Conservation (phyloP, 768 basidiomycete genomes). For the Heimioporus sp. region DNA sequence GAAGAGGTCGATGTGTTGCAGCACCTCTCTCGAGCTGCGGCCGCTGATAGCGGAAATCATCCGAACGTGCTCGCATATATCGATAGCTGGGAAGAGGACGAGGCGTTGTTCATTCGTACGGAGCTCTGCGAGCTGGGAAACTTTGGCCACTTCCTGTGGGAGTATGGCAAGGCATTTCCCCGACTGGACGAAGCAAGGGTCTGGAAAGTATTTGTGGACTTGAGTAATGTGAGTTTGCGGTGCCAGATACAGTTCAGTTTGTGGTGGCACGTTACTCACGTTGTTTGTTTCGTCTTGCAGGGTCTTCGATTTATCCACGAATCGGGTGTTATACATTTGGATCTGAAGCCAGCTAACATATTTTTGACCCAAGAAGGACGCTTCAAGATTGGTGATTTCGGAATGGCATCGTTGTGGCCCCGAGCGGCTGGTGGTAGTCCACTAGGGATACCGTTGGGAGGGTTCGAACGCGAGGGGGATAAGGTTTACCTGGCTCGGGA, state of each 20-base stretch:
- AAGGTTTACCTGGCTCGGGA: conserved; percentile 97
- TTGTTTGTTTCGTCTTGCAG: conserved; percentile 36
- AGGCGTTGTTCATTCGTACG: conserved; percentile 87
- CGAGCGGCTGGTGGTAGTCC: conserved; percentile 41
- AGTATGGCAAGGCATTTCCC: conserved; percentile 83
- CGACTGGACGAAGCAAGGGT: conserved; percentile 87
- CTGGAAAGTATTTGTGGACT: conserved; percentile 93
- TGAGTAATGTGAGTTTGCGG: conserved; percentile 70
- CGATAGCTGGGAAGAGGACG: conserved; percentile 95
- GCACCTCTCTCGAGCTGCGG: conserved; percentile 53
- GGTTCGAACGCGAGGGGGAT: conserved; percentile 96
- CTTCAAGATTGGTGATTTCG: conserved; percentile 98
- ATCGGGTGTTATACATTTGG: conserved; percentile 88
- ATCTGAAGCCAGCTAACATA: conserved; percentile 96
- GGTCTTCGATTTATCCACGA: conserved; percentile 90
- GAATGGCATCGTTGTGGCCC: conserved; percentile 96
- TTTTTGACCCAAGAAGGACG: conserved; percentile 85
- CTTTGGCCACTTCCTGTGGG: conserved; percentile 86
- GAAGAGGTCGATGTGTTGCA: conserved; percentile 94
- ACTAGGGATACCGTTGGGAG: conserved; percentile 35
- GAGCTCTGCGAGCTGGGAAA: conserved; percentile 94
- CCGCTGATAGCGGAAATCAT: conserved; percentile 39
- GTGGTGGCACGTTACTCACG: conserved; percentile 21
- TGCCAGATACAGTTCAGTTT: conserved; percentile 25
- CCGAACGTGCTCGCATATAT: conserved; percentile 85